These are phyloP conservation scores for Termitomyces sp. DNA, from an alignment of 768 basidiomycete species.

Conservation along the genomic window DNA sequence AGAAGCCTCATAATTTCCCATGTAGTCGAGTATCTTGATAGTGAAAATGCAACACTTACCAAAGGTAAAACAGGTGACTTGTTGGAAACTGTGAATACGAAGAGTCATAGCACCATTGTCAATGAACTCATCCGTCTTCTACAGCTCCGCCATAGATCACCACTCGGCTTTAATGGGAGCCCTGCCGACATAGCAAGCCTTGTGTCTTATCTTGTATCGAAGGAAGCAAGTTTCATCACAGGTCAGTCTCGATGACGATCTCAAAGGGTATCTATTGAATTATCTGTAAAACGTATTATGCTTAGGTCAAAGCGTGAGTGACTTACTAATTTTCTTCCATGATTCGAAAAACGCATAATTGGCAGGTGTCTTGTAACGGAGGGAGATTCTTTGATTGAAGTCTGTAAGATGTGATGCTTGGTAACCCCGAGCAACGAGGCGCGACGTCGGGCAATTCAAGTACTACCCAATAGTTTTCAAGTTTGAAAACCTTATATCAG, in stretches of 20 bases:
- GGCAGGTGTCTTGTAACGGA: neutral
- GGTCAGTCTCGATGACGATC: neutral
- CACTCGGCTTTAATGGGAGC: slow-evolving; percentile 11
- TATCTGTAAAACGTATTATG: neutral
- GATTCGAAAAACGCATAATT: neutral
- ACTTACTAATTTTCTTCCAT: neutral
- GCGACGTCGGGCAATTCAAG: too few relatives aligned
- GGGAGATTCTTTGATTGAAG: neutral
- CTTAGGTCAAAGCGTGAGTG: neutral
- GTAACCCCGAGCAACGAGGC: neutral
- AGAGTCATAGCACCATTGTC: too few relatives aligned
- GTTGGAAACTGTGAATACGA: neutral
- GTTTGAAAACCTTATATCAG: too few relatives aligned
- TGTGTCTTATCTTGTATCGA: slow-evolving; percentile 31
- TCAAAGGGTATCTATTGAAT: neutral
- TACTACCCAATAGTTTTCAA: too few relatives aligned
- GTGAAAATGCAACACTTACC: neutral
- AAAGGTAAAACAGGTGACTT: slow-evolving; percentile 5
- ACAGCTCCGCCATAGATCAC: slow-evolving; percentile 7
- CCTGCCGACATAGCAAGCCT: slow-evolving; percentile 31
- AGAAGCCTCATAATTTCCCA: neutral
- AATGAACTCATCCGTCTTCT: neutral
- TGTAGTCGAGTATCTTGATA: slow-evolving; percentile 3
- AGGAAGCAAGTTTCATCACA: slow-evolving; percentile 29
- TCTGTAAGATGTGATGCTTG: neutral